Base-by-base conservation (phyloP, 1,139 yeast genomes). In the Spencermartinsiella ligniputridi region DNA sequence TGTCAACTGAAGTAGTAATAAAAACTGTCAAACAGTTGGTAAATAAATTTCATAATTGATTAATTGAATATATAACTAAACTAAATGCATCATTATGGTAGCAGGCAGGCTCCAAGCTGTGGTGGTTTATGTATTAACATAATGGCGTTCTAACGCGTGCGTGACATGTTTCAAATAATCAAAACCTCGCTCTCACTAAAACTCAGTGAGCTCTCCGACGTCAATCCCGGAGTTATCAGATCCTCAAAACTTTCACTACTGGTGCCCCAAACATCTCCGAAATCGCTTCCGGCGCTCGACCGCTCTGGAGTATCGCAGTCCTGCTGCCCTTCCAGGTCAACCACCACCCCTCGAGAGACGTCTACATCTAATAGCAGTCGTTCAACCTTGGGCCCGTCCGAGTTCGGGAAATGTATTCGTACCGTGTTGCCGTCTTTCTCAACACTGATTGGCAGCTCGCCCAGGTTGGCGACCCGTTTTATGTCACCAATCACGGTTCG, bases 381-480 rank as follows among this genome's bases (percentile, higher is more conserved):
- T 29, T 54, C 49, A n/a, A 64, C 68, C 37, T 59, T 55, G n/a
- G 55, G 60, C 1, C 59, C 46, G 40, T 64, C 68, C 24, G 65
- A 52, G 45, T 66, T 66, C 39, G 70, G 69, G 53, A 66, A 66
- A 45, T 66, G 68, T 5, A 66, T 60, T 24, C 70, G 58, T 13
- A 66, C 39, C 3, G 50, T 46, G 19, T 51, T 47, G 21, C 62
- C 60, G 36, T 51, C 44, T 27, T 47, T 49, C 45, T 61, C 67
- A 13, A 66, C 47, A 0, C 68, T 50, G 3, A 66, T 47, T 16
- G 70, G 70, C 40, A 66, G 58, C 54, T 66, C 69, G 12, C 70
- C 70, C 2, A 66, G 57, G 12, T 40, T 37, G 11, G 67, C 54
- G 3, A 66, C 52, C 19, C 60, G 54, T 39, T 51, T 48, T 17